A percentile compares a stretch with the other conserved stretches of the same genome.
Conservation (phyloP, 352 stramenopile genomes). For the Discostella stelligera region DNA sequence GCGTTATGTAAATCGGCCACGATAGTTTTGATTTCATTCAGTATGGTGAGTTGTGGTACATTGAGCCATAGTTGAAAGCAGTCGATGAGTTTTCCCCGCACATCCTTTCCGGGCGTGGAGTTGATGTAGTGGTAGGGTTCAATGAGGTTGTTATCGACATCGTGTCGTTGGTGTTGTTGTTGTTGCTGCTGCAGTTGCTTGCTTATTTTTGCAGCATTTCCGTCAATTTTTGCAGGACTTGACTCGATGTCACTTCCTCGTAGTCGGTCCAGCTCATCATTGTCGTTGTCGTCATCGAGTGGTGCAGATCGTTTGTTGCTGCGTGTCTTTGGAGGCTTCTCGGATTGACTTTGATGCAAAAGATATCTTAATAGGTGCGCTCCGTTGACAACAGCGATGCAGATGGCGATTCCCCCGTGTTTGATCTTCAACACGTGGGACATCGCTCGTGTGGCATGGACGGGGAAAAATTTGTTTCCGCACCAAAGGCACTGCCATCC, state of each 20-base stretch:
- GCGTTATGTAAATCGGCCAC: constrained; percentile 95
- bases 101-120: constrained; percentile 75
- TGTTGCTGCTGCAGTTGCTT: constrained; percentile 2
- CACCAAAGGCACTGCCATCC: constrained; percentile 8
- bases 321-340: background rate
- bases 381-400: too few species aligned
- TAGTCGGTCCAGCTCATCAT: background rate
- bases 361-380: too few species aligned
- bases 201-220: background rate
- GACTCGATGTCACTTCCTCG: too few species aligned
- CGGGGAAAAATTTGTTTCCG: background rate
- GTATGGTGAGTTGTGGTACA: constrained; percentile 35
- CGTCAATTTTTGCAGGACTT: too few species aligned
- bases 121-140: constrained; percentile 80
- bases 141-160: constrained; percentile 55
- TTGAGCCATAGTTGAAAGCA: constrained; percentile 80
- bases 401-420: background rate
- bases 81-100: constrained; percentile 74
- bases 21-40: constrained; percentile 88
- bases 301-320: background rate
- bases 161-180: constrained; percentile 30
- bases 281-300: background rate
- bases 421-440: background rate
- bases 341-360: background rate
- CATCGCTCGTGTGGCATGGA: constrained; percentile 6